phyloP scores from a whole-genome alignment of 805 yeast genomes.

The Candida sonorensis region DNA sequence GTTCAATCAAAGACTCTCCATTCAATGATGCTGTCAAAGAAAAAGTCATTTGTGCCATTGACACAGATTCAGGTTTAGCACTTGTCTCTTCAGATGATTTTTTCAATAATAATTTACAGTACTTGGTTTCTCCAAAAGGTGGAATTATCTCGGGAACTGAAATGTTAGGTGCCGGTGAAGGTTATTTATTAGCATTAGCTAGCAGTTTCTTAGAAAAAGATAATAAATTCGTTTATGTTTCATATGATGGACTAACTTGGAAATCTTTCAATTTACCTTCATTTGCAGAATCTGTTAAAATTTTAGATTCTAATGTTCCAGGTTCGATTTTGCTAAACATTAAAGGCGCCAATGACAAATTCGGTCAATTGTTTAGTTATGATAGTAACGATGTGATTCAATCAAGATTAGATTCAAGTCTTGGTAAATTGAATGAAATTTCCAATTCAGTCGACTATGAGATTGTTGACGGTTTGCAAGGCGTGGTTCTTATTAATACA shows the following conservation, averaged over 20 bases:
- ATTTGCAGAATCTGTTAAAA: slow-evolving; percentile 1
- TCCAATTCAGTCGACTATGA: slow-evolving; percentile 42
- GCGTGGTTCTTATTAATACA: slow-evolving; percentile 34
- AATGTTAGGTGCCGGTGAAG: slow-evolving; percentile 29
- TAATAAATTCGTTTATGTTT: slow-evolving; percentile 23
- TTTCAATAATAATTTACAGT: slow-evolving; percentile 29
- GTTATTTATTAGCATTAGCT: slow-evolving; percentile 30
- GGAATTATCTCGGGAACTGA: slow-evolving; percentile 26
- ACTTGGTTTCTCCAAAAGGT: slow-evolving; percentile 23
- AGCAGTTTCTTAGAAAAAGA: slow-evolving; percentile 17
- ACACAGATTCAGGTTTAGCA: slow-evolving; percentile 32
- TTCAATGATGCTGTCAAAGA: slow-evolving; percentile 21
- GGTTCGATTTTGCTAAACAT: slow-evolving; percentile 5
- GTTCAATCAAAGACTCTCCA: slow-evolving; percentile 24
- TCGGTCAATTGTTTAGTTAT: slow-evolving; percentile 1
- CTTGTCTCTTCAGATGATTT: slow-evolving; percentile 38
- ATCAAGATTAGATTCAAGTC: slow-evolving; percentile 11
- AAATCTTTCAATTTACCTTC: slow-evolving; percentile 27
- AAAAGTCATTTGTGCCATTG: slow-evolving; percentile 40
- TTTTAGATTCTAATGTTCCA: slow-evolving; percentile 9
- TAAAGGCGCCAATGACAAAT: neutral
- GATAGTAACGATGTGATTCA: slow-evolving; percentile 3
- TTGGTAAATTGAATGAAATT: too few species aligned
- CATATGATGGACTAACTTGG: slow-evolving; percentile 31
- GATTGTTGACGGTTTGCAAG: slow-evolving; percentile 37